Conservation (phyloP, 2,329 filamentous ascomycete genomes). For the Pochonia chlamydosporia region DNA sequence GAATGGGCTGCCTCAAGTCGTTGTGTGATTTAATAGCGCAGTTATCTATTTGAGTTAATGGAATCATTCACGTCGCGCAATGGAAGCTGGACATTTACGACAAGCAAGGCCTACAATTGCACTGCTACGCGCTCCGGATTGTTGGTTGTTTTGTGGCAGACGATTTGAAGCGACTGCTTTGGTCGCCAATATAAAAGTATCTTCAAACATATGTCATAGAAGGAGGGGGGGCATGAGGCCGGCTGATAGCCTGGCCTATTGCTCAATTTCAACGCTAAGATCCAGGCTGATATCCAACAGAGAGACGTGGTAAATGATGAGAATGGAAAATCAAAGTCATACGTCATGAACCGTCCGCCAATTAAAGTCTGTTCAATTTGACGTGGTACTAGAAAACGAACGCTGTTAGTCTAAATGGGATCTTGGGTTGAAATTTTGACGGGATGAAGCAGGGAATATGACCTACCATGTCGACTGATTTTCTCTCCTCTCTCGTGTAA, state of each 20-base stretch:
- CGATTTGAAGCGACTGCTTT: background rate
- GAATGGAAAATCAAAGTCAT: background rate
- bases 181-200: background rate
- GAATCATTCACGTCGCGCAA: too few species aligned
- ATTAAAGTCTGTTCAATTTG: constrained; percentile 7
- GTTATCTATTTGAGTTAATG: background rate
- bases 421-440: background rate
- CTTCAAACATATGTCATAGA: background rate
- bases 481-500: constrained; percentile 22
- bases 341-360: background rate
- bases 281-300: background rate
- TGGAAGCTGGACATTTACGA: too few species aligned
- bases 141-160: background rate
- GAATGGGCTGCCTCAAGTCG: background rate
- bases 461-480: constrained; percentile 27
- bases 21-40: background rate
- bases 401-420: background rate
- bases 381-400: constrained; percentile 8
- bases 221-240: background rate
- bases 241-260: background rate
- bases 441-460: background rate
- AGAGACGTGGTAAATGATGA: background rate
- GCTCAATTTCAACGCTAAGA: constrained; percentile 4
- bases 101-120: background rate
- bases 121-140: background rate